These are phyloP conservation scores for Magnaporthiopsis rhizophila DNA, from an alignment of 2,329 filamentous ascomycete species.

Conservation along the genomic window DNA sequence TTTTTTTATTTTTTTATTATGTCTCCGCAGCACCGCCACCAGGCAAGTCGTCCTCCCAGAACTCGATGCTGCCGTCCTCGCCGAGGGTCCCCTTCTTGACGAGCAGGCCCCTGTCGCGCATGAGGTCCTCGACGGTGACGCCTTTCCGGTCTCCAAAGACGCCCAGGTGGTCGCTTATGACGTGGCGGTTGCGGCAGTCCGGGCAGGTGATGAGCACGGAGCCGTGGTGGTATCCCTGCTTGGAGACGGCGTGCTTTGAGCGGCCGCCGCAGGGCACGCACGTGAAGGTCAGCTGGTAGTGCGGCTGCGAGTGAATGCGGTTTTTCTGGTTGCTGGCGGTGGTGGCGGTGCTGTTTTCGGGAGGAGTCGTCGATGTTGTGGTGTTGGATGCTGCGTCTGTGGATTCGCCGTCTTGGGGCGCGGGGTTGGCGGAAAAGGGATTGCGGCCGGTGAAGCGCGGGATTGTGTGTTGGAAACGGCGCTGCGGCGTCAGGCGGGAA, in stretches of 20 bases:
- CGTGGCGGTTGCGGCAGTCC: constrained; percentile 73
- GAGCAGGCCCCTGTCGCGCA: constrained; percentile 65
- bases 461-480: constrained; percentile 21
- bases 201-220: constrained; percentile 87
- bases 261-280: constrained; percentile 77
- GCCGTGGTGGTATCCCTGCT: constrained; percentile 90
- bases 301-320: constrained; percentile 41
- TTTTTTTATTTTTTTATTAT: neutral
- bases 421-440: constrained; percentile 23
- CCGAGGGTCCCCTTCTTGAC: constrained; percentile 65
- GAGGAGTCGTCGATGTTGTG: neutral
- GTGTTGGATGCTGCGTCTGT: neutral
- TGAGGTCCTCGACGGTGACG: constrained; percentile 68
- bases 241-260: constrained; percentile 79
- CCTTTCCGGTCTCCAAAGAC: constrained; percentile 63
- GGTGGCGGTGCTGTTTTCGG: constrained; percentile 5
- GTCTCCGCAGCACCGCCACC: constrained; percentile 13
- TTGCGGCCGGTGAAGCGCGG: constrained; percentile 15
- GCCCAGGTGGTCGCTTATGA: constrained; percentile 82
- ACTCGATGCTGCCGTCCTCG: constrained; percentile 80
- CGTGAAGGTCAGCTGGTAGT: constrained; percentile 86
- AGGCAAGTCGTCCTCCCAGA: constrained; percentile 61
- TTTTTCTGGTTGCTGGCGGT: constrained; percentile 12
- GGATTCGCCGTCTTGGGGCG: constrained; percentile 30
- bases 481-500: neutral